phyloP scores from a whole-genome alignment of 345 rosid genomes.

The Rhizophora apiculata region DNA sequence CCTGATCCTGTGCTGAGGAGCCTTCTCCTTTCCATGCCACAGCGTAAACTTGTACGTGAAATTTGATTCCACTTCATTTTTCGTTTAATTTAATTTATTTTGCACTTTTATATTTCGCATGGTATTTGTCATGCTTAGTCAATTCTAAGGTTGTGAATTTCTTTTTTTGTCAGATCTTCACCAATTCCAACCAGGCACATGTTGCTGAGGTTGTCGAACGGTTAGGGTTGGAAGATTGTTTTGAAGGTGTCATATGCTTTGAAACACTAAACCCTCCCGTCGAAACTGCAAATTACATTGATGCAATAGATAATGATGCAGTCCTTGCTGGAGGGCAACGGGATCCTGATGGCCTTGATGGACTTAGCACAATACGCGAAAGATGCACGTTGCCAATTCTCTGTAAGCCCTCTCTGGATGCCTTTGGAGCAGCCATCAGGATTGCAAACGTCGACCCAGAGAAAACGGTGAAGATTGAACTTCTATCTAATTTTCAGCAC shows the following conservation, averaged over 20 bases:
- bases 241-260: constrained; percentile 32
- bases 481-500: not conserved
- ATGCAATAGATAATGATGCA: constrained; percentile 25
- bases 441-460: constrained; percentile 59
- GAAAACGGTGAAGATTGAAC: constrained; percentile 50
- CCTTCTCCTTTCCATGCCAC: constrained; percentile 80
- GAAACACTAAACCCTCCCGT: constrained; percentile 34
- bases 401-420: constrained; percentile 68
- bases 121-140: not conserved
- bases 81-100: not conserved
- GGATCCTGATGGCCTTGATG: constrained; percentile 1
- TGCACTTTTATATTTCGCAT: not conserved
- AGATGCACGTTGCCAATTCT: constrained; percentile 36
- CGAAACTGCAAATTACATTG: constrained; percentile 19
- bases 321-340: constrained; percentile 10
- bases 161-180: constrained; percentile 16
- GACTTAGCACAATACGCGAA: constrained; percentile 11
- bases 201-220: constrained; percentile 28
- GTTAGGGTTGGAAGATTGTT: constrained; percentile 29
- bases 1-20: constrained; percentile 70
- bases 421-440: constrained; percentile 60
- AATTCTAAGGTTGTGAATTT: constrained; percentile 2
- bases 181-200: constrained; percentile 27
- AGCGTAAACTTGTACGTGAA: constrained; percentile 65
- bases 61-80: not conserved